Evolutionary conservation across 2,329 filamentous ascomycete genomes (phyloP).

Genomic region (Paraphaeosphaeria sporulosa): DNA sequence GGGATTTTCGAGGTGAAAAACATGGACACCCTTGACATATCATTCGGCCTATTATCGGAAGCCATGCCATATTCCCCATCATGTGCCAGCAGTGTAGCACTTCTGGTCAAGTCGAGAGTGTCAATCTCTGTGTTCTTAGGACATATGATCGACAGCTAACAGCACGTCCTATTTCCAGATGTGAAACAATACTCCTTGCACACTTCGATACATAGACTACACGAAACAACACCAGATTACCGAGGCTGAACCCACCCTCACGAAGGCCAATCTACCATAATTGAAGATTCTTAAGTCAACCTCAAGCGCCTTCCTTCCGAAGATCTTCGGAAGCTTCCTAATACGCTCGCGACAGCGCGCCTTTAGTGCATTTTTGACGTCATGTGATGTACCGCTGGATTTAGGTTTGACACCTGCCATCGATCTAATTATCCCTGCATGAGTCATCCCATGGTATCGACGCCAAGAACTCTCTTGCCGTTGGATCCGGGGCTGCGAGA

Average conservation of each 20-base stretch:
- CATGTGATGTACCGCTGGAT: slow-evolving; percentile 1
- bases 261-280: background rate
- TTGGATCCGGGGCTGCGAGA: background rate
- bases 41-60: background rate
- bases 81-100: background rate
- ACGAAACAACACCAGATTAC: background rate
- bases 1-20: background rate
- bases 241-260: background rate
- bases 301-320: background rate
- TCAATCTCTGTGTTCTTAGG: background rate
- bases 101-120: background rate
- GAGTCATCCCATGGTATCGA: background rate
- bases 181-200: background rate
- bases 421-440: slow-evolving; percentile 4
- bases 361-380: background rate
- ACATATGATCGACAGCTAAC: background rate
- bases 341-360: background rate
- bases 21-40: background rate
- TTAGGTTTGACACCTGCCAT: slow-evolving; percentile 3
- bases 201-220: background rate
- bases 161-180: background rate
- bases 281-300: background rate
- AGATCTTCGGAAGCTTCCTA: background rate
- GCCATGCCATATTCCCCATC: background rate
- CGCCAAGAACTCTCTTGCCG: background rate